Evolutionary conservation across 352 stramenopile species (phyloP).

Genomic region (Globisporangium cylindrosporum): DNA sequence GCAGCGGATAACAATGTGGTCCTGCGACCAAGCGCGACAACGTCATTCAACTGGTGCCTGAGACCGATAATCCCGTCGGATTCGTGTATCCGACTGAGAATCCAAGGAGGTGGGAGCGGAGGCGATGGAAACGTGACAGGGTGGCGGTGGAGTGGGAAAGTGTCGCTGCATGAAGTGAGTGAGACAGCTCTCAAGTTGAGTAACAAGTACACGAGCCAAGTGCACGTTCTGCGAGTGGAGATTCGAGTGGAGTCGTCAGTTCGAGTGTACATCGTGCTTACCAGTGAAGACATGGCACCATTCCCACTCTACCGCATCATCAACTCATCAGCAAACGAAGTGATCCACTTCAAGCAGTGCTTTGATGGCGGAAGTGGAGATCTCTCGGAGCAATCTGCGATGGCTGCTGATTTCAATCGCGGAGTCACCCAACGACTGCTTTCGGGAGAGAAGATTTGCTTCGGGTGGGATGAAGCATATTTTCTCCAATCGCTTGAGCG

Average conservation of each 20-base stretch:
- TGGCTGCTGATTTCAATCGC: constrained; percentile 44
- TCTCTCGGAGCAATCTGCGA: constrained; percentile 42
- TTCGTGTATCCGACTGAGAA: constrained; percentile 61
- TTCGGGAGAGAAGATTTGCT: constrained; percentile 69
- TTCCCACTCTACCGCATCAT: constrained; percentile 80
- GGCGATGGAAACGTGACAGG: constrained; percentile 32
- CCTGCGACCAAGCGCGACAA: constrained; percentile 39
- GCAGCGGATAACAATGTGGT: constrained; percentile 18
- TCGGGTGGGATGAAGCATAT: constrained; percentile 86
- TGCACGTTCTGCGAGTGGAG: constrained; percentile 80
- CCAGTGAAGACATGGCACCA: constrained; percentile 53
- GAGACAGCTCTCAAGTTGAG: constrained; percentile 85
- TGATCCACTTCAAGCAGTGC: constrained; percentile 80
- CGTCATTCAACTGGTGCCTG: constrained; percentile 67
- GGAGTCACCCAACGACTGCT: constrained; percentile 64
- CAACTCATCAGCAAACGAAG: constrained; percentile 65
- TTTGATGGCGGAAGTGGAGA: constrained; percentile 55
- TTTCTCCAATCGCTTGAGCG: constrained; percentile 69
- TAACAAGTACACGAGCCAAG: constrained; percentile 71
- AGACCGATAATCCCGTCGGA: constrained; percentile 54
- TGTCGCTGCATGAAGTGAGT: constrained; percentile 81
- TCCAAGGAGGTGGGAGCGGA: constrained; percentile 23
- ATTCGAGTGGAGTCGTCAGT: constrained; percentile 71
- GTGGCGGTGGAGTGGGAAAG: constrained; percentile 78
- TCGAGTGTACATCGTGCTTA: constrained; percentile 74